Base-by-base conservation (phyloP, 768 basidiomycete species). In the Gyrodon lividus region DNA sequence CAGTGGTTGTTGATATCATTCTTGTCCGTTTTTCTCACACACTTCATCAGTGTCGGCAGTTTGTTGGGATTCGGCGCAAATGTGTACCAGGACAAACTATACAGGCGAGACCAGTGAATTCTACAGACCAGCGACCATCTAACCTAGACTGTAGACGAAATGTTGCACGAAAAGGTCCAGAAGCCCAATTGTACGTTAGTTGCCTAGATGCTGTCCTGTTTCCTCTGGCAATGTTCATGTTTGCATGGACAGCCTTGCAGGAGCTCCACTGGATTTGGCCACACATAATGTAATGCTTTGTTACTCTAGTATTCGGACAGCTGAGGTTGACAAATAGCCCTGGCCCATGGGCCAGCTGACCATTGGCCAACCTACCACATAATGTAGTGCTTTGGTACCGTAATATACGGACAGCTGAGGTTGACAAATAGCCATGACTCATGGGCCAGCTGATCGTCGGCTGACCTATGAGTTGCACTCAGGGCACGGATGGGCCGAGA, bases 201-300 rank as follows among this genome's bases (percentile, higher is more conserved):
- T 83, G 83, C 59, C 57, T 74, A 30, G 82, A 78, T 0, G 81
- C 74, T 0, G 49, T 82, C 40, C 57, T 83, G 6, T 71, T 84
- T 50, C 83, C 84, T 0, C 51, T 72, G 3, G 76, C 76, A 14
- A 81, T 86, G 76, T 80, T 87, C 66, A 81, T 89, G 34, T 90
- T 83, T 61, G 86, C 83, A 0, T 87, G 84, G 81, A 81, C 82
- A 19, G 78, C 81, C 14, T 79, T 75, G 50, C 56, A 73, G 1
- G 55, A 56, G 6, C 71, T 86, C 2, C 80, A 75, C 48, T 89
- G 87, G 86, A 79, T 85, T 37, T 82, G 56, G 55, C 59, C 62
- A 5, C 37, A 54, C n/a, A 56, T 64, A n/a, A n/a, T n/a, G n/a
- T n/a, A n/a, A n/a, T n/a, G n/a, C n/a, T n/a, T n/a, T n/a, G n/a